Conservation (phyloP, 2,329 filamentous ascomycete genomes). For the Fusarium devonianum region DNA sequence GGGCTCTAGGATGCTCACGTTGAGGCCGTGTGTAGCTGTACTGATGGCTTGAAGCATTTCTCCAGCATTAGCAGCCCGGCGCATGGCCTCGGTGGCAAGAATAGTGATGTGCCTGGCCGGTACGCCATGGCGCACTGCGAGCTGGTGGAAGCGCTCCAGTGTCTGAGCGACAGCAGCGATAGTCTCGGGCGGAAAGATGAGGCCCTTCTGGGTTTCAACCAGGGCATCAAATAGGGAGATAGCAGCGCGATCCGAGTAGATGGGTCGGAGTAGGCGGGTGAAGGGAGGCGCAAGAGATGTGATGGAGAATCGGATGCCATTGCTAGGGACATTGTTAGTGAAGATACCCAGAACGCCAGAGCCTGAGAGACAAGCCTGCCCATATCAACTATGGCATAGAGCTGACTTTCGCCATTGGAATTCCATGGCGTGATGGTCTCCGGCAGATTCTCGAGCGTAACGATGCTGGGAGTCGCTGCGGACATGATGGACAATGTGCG, state of each 20-base stretch:
- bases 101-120: conserved; percentile 70
- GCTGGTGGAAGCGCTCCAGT: conserved; percentile 73
- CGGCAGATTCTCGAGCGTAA: conserved; percentile 61
- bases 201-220: conserved; percentile 56
- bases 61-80: conserved; percentile 76
- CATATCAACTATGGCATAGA: conserved; percentile 67
- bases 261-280: conserved; percentile 75
- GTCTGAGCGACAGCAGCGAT: conserved; percentile 72
- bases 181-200: conserved; percentile 59
- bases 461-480: conserved; percentile 47
- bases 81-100: conserved; percentile 88
- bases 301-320: conserved; percentile 92
- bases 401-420: conserved; percentile 54
- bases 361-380: conserved; percentile 54
- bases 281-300: conserved; percentile 77
- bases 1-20: conserved; percentile 76
- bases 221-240: conserved; percentile 89
- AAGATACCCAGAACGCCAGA: background rate
- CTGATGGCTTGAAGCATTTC: conserved; percentile 73
- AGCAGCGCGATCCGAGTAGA: conserved; percentile 78
- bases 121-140: conserved; percentile 75
- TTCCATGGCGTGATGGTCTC: conserved; percentile 59
- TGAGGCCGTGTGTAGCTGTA: conserved; percentile 66
- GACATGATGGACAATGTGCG: conserved; percentile 38
- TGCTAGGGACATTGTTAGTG: conserved; percentile 58